Percentiles rank a stretch among this genome's conserved stretches.
Conservation (phyloP, 768 basidiomycete genomes). For the Calocybe cyanea region DNA sequence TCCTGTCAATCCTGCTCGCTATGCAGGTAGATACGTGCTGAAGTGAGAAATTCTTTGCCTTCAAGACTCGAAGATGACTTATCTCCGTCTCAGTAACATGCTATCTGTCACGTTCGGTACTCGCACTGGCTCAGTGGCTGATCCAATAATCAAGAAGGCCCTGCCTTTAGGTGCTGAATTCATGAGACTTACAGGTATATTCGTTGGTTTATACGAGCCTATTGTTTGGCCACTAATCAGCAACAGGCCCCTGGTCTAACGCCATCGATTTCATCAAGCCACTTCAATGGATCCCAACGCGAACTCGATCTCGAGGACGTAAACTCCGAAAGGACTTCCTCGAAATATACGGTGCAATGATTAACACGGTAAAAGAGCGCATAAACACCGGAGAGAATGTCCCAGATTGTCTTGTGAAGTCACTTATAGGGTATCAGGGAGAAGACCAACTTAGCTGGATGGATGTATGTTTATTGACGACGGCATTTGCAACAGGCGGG, state of each 20-base stretch:
- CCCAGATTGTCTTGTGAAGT: slow-evolving; percentile 41
- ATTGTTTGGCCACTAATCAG: slow-evolving; percentile 12
- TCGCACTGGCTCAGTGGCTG: slow-evolving; percentile 33
- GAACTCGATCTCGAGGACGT: slow-evolving; percentile 31
- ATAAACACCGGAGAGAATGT: slow-evolving; percentile 33
- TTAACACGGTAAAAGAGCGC: slow-evolving; percentile 30
- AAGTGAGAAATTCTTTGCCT: slow-evolving; percentile 11
- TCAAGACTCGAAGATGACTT: no score
- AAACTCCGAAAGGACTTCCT: slow-evolving; percentile 34
- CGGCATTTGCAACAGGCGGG: slow-evolving; percentile 39
- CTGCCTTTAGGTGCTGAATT: slow-evolving; percentile 37
- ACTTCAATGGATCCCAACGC: slow-evolving; percentile 35
- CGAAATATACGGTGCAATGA: slow-evolving; percentile 33
- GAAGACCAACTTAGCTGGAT: slow-evolving; percentile 32
- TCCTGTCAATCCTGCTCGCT: slow-evolving; percentile 33
- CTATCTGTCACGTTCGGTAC: slow-evolving; percentile 36
- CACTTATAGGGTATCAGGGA: slow-evolving; percentile 27
- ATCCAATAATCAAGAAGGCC: slow-evolving; percentile 31
- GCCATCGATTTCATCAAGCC: slow-evolving; percentile 38
- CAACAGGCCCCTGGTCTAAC: slow-evolving; percentile 37
- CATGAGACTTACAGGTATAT: slow-evolving; percentile 30
- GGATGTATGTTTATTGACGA: slow-evolving; percentile 35
- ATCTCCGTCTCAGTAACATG: slow-evolving; percentile 34
- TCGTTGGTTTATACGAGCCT: slow-evolving; percentile 5
- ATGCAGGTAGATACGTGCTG: slow-evolving; percentile 31